Conservation (phyloP, 495 filamentous ascomycete species). For the Articulospora tetracladia region DNA sequence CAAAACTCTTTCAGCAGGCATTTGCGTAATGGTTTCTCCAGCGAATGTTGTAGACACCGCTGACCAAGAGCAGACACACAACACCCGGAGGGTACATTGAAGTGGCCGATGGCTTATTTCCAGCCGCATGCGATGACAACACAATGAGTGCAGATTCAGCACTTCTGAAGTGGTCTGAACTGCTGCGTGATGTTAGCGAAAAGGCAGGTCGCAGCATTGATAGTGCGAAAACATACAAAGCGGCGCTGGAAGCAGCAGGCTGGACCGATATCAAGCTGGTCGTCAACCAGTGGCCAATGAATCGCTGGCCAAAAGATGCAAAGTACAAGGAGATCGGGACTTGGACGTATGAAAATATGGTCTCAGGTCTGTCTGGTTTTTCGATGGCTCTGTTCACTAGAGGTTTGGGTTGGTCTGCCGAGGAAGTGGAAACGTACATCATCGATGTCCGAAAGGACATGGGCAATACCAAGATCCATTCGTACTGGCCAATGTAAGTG, state of each 20-base stretch:
- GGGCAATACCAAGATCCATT: conserved; percentile 45
- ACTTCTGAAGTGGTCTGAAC: not conserved
- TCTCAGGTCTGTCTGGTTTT: conserved; percentile 20
- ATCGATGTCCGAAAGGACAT: conserved; percentile 50
- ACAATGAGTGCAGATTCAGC: not conserved
- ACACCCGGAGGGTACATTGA: not conserved
- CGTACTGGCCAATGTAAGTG: conserved; percentile 23
- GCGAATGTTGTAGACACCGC: too few relatives aligned
- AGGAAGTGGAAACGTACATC: conserved; percentile 48
- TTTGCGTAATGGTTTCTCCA: not conserved
- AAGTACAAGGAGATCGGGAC: conserved; percentile 27
- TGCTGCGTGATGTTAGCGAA: conserved; percentile 22
- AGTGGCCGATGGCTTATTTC: conserved; percentile 32
- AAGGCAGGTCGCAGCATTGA: not conserved
- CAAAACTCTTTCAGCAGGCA: conserved; percentile 10
- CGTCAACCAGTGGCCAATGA: conserved; percentile 48
- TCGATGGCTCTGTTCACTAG: conserved; percentile 50
- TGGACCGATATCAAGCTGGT: conserved; percentile 55
- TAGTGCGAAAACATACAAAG: conserved; percentile 9
- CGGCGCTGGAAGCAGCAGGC: conserved; percentile 43
- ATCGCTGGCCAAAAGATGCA: conserved; percentile 33
- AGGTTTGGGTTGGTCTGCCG: conserved; percentile 42
- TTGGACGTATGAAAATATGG: conserved; percentile 20
- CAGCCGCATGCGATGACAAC: conserved; percentile 36
- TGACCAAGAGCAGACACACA: not conserved